Conservation (phyloP, 176 grass and related monocot species). For the Olyra latifolia region DNA sequence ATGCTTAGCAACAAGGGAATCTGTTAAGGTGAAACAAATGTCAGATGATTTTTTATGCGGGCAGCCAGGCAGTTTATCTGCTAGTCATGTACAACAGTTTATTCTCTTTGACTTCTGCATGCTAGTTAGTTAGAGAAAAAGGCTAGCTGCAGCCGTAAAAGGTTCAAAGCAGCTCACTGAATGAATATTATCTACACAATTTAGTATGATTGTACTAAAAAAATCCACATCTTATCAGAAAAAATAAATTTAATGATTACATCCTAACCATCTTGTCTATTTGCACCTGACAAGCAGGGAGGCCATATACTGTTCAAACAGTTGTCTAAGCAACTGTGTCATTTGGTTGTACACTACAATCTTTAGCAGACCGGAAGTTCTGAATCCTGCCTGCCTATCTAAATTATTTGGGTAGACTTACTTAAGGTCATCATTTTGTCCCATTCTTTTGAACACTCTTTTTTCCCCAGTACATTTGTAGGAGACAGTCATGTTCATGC, state of each 20-base stretch:
- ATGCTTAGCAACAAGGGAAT: constrained; percentile 95
- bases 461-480: not conserved
- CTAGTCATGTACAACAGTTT: constrained; percentile 1
- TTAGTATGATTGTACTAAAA: not conserved
- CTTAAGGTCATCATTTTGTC: not conserved
- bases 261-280: not conserved
- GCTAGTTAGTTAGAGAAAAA: constrained; percentile 21
- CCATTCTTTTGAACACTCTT: not conserved
- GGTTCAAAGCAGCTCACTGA: not conserved
- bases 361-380: not conserved
- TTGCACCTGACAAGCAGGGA: constrained; percentile 3
- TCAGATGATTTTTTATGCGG: constrained; percentile 27
- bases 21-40: constrained; percentile 43
- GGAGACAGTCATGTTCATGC: constrained; percentile 16
- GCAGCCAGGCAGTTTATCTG: not conserved
- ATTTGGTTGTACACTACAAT: constrained; percentile 15
- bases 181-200: constrained; percentile 3
- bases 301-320: not conserved
- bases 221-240: not conserved
- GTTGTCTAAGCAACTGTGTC: not conserved
- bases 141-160: constrained; percentile 8
- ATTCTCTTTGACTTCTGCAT: not conserved
- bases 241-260: not conserved
- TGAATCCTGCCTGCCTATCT: not conserved
- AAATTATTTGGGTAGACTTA: not conserved